Evolutionary conservation across 306 rosid genomes (phyloP).

Genomic region (Cucurbita moschata): DNA sequence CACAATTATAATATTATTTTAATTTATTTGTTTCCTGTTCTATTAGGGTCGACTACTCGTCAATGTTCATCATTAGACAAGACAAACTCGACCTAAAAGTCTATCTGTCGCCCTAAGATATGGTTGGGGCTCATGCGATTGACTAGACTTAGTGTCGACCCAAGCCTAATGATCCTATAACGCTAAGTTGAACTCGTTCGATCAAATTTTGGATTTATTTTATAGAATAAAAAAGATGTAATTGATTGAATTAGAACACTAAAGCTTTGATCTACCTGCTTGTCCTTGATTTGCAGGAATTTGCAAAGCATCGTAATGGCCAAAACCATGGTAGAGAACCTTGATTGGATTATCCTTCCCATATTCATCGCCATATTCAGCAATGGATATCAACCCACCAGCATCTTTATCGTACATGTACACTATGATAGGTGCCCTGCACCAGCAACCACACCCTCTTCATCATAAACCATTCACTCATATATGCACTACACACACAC

Average conservation of each 20-base stretch:
- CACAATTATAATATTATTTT: too few relatives aligned
- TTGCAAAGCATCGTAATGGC: slow-evolving; percentile 81
- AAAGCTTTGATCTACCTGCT: slow-evolving; percentile 29
- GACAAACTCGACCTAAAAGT: too few relatives aligned
- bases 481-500: neutral
- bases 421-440: slow-evolving; percentile 90
- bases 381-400: slow-evolving; percentile 80
- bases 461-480: slow-evolving; percentile 6
- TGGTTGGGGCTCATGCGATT: too few relatives aligned
- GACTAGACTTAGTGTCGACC: too few relatives aligned
- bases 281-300: slow-evolving; percentile 32
- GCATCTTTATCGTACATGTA: slow-evolving; percentile 74
- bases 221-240: neutral
- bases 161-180: too few relatives aligned
- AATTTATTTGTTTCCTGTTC: too few relatives aligned
- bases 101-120: too few relatives aligned
- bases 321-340: slow-evolving; percentile 83
- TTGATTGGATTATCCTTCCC: slow-evolving; percentile 61
- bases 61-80: too few relatives aligned
- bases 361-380: slow-evolving; percentile 88
- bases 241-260: neutral
- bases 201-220: neutral
- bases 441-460: neutral
- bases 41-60: too few relatives aligned
- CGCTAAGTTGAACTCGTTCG: too few relatives aligned